Evolutionary conservation across 495 filamentous ascomycete genomes (phyloP).

Genomic region (Cenococcum geophilum): DNA sequence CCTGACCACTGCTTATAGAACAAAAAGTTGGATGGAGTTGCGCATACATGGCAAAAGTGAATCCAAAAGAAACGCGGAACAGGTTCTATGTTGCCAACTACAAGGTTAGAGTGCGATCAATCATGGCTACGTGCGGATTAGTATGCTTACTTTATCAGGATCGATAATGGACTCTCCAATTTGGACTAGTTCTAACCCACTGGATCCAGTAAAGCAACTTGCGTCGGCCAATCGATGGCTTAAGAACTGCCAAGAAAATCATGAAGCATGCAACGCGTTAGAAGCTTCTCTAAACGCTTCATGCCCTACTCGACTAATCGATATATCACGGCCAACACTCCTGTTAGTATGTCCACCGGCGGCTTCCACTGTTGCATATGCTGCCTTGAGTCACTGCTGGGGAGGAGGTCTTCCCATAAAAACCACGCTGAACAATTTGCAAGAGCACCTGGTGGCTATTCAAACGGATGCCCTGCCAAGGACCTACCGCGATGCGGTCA

Average conservation of each 20-base stretch:
- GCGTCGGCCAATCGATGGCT: not conserved
- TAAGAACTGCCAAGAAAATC: not conserved
- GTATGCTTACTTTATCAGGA: not conserved
- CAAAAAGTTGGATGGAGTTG: not conserved
- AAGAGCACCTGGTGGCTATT: not conserved
- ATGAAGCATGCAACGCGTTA: not conserved
- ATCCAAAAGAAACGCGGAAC: too few species aligned
- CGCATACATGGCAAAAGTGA: not conserved
- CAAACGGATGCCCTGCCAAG: not conserved
- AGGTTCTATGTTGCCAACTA: too few species aligned
- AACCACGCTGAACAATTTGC: not conserved
- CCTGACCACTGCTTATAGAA: too few species aligned
- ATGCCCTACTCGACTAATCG: not conserved
- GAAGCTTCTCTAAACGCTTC: not conserved
- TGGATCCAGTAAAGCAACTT: not conserved
- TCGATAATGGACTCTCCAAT: not conserved
- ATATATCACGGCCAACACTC: not conserved
- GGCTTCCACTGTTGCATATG: not conserved
- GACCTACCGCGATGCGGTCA: slow-evolving; percentile 32
- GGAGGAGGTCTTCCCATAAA: not conserved
- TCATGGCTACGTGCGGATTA: too few species aligned
- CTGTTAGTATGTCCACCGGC: not conserved
- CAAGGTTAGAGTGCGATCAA: too few species aligned
- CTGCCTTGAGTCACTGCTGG: not conserved
- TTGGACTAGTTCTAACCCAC: not conserved